Conservation (phyloP, 306 rosid species). For the Vigna nakashimae region DNA sequence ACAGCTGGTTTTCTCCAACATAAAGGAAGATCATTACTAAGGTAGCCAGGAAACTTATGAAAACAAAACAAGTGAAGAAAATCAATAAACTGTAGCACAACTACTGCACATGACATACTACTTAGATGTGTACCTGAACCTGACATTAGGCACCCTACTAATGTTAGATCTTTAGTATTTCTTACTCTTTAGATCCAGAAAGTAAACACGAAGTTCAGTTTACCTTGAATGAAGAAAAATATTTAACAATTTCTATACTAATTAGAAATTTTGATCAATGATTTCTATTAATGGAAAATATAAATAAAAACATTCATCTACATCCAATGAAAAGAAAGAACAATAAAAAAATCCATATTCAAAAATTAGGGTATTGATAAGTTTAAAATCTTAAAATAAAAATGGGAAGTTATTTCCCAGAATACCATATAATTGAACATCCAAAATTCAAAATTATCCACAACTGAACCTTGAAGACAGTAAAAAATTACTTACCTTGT, state of each 20-base stretch:
- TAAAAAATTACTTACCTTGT: slow-evolving; percentile 64
- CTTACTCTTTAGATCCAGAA: background rate
- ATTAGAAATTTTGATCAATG: background rate
- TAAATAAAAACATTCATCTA: background rate
- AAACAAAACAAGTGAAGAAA: background rate
- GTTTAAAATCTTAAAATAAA: background rate
- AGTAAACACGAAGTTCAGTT: background rate
- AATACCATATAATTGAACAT: background rate
- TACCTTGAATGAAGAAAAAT: slow-evolving; percentile 20
- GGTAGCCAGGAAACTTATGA: slow-evolving; percentile 4
- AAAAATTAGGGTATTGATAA: background rate
- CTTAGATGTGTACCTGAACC: background rate
- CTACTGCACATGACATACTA: background rate
- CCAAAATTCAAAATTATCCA: slow-evolving; percentile 30
- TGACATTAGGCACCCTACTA: background rate
- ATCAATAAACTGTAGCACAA: background rate
- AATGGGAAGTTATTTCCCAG: background rate
- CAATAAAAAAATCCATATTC: background rate
- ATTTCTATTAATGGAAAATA: background rate
- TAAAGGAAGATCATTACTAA: background rate
- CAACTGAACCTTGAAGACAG: slow-evolving; percentile 25
- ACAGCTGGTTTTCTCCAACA: background rate
- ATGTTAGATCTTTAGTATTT: background rate
- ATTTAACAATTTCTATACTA: background rate
- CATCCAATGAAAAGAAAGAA: background rate